Conservation (phyloP, 495 filamentous ascomycete genomes). For the Xylaria nigripes region DNA sequence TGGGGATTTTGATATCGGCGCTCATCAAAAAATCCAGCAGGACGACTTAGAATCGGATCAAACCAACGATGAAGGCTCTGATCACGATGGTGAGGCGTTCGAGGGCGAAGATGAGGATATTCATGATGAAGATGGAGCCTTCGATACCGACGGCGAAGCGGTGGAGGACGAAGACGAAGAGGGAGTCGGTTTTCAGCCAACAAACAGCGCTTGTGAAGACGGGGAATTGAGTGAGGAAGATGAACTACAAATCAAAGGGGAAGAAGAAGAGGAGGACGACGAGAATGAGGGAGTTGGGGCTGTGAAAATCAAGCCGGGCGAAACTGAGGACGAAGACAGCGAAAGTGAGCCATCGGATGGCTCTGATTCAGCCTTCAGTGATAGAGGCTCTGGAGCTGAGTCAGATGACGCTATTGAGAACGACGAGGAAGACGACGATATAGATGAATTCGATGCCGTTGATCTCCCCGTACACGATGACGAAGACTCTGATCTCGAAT, state of each 20-base stretch:
- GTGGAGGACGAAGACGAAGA: slow-evolving; percentile 42
- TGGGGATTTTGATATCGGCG: slow-evolving; percentile 26
- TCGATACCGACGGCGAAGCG: slow-evolving; percentile 26
- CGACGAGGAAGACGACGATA: slow-evolving; percentile 61
- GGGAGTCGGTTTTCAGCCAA: not conserved
- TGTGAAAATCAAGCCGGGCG: slow-evolving; percentile 58
- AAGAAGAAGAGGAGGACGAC: slow-evolving; percentile 37
- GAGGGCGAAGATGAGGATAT: slow-evolving; percentile 40
- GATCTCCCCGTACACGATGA: slow-evolving; percentile 27
- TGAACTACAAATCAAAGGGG: slow-evolving; percentile 31
- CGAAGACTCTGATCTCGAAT: slow-evolving; percentile 45
- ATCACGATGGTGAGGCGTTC: slow-evolving; percentile 20
- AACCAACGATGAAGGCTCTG: slow-evolving; percentile 30
- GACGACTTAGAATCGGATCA: slow-evolving; percentile 17
- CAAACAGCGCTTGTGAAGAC: not conserved
- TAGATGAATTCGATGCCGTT: slow-evolving; percentile 59
- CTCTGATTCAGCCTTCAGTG: slow-evolving; percentile 39
- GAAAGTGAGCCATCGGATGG: slow-evolving; percentile 24
- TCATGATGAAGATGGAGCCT: slow-evolving; percentile 31
- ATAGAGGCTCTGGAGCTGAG: slow-evolving; percentile 49
- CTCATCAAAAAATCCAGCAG: slow-evolving; percentile 17
- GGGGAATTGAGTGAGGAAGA: slow-evolving; percentile 28
- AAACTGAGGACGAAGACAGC: slow-evolving; percentile 39
- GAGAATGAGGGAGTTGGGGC: slow-evolving; percentile 63
- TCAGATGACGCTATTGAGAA: slow-evolving; percentile 62